Percentiles rank a stretch among this genome's conserved stretches.
Evolutionary conservation across 2,329 filamentous ascomycete genomes (phyloP).

Genomic region (Bipolaris bicolor): DNA sequence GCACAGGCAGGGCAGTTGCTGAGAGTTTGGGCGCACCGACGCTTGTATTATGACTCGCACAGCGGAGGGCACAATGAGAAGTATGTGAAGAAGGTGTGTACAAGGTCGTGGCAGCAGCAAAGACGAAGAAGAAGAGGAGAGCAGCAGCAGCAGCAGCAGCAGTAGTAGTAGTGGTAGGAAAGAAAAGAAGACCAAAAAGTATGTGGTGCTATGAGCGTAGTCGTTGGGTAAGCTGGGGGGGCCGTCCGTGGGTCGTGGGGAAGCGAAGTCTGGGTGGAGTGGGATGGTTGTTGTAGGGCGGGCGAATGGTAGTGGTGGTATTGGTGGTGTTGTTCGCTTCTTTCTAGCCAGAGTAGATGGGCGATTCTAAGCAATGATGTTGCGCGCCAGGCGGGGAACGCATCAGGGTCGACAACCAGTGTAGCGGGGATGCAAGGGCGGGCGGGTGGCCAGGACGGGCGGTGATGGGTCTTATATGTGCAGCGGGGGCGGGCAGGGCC

Average conservation of each 20-base stretch:
- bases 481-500: constrained; percentile 3
- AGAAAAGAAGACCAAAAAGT: background rate
- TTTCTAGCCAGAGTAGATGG: constrained; percentile 47
- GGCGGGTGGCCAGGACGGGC: constrained; percentile 29
- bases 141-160: too few relatives aligned
- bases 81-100: constrained; percentile 35
- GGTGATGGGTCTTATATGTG: constrained; percentile 8
- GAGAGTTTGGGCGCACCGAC: constrained; percentile 27
- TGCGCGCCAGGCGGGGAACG: constrained; percentile 48
- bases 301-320: constrained; percentile 36
- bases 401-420: constrained; percentile 43
- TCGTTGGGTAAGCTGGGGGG: background rate
- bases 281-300: constrained; percentile 28
- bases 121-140: constrained; percentile 17
- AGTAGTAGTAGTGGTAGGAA: constrained; percentile 25
- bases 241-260: constrained; percentile 9
- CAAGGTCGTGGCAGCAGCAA: constrained; percentile 25
- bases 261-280: constrained; percentile 35
- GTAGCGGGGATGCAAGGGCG: constrained; percentile 45
- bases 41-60: constrained; percentile 17
- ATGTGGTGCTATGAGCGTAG: constrained; percentile 2
- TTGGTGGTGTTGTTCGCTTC: constrained; percentile 21
- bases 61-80: constrained; percentile 23
- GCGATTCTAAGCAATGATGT: constrained; percentile 47
- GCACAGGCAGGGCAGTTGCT: constrained; percentile 27